These are phyloP conservation scores for Cystobasidium slooffiae DNA, from an alignment of 1,284 basidiomycete species.

Conservation along the genomic window DNA sequence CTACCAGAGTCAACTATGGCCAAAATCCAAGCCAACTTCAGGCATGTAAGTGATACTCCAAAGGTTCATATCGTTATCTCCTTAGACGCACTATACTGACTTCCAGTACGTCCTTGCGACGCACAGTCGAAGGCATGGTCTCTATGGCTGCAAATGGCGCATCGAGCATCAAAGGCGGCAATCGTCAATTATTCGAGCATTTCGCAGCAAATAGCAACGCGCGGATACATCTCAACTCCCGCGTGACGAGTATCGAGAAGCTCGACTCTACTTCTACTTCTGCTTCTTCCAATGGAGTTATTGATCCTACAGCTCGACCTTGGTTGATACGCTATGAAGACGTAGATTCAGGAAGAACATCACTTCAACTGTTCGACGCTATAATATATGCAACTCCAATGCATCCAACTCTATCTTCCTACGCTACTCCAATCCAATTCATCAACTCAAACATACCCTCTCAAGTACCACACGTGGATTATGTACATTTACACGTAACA, in stretches of 20 bases:
- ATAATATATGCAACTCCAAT: constrained; percentile 78
- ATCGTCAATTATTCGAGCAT: constrained; percentile 80
- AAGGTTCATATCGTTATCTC: background rate
- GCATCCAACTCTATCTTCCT: constrained; percentile 65
- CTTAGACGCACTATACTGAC: background rate
- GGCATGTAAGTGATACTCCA: constrained; percentile 15
- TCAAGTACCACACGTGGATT: constrained; percentile 70
- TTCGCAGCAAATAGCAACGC: constrained; percentile 66
- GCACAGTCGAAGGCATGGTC: constrained; percentile 71
- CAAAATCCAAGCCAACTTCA: constrained; percentile 77
- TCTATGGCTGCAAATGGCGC: constrained; percentile 77
- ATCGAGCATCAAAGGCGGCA: constrained; percentile 73
- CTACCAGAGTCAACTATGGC: constrained; percentile 86
- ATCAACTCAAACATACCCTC: constrained; percentile 52
- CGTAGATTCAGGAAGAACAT: constrained; percentile 31
- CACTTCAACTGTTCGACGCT: constrained; percentile 62
- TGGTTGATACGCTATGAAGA: constrained; percentile 47
- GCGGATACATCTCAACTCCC: constrained; percentile 69
- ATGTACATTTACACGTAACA: constrained; percentile 86
- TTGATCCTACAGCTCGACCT: constrained; percentile 47
- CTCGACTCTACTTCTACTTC: background rate
- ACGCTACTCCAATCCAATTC: constrained; percentile 60
- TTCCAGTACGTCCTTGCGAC: background rate
- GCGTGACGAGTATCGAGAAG: constrained; percentile 59
- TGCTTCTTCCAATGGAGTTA: no score